Conservation (phyloP, 2,329 filamentous ascomycete genomes). For the Ceratocystis destructans region DNA sequence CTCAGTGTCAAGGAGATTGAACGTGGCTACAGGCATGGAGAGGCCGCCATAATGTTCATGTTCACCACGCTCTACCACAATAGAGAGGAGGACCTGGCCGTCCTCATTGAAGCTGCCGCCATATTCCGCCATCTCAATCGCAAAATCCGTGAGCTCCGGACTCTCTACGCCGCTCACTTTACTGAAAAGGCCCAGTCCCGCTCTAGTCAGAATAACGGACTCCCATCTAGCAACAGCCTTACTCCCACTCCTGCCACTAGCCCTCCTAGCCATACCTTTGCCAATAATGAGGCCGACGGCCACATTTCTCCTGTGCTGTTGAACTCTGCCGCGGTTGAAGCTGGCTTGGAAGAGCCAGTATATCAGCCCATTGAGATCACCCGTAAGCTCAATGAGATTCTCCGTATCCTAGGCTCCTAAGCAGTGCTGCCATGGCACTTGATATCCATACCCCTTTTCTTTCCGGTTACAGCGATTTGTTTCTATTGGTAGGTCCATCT, state of each 20-base stretch:
- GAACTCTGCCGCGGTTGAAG: background rate
- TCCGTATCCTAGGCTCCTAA: background rate
- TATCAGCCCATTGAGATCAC: constrained; percentile 4
- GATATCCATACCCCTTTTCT: background rate
- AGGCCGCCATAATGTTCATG: background rate
- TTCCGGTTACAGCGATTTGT: background rate
- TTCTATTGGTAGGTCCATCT: background rate
- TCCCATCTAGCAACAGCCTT: background rate
- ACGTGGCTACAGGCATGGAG: background rate
- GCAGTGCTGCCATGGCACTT: background rate
- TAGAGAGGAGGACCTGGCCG: background rate
- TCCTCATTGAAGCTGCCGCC: background rate
- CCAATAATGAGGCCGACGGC: background rate
- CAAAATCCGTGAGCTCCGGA: background rate
- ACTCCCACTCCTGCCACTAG: background rate
- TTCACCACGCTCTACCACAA: background rate
- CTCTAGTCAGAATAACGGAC: background rate
- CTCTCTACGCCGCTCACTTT: background rate
- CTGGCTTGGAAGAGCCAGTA: background rate
- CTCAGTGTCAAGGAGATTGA: background rate
- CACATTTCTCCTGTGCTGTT: background rate
- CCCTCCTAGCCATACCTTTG: background rate
- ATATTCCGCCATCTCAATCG: background rate
- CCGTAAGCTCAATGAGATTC: constrained; percentile 5
- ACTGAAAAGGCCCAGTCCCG: background rate